Base-by-base conservation (phyloP, 176 grass and related monocot genomes). In the Aegilops sharonensis region DNA sequence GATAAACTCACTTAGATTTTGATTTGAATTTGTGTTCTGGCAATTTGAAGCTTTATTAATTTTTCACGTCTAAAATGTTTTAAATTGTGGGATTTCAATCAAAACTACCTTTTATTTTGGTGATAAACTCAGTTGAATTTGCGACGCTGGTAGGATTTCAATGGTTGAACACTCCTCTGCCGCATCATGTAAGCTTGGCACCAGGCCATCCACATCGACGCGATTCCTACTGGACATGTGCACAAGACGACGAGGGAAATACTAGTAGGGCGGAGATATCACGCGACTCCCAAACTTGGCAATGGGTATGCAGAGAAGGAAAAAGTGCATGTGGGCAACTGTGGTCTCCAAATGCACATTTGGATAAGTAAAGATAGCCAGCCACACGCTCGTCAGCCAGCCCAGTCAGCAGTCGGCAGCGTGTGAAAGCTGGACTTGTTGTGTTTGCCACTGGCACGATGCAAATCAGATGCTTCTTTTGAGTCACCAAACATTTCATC, bases 301-400 rank as follows among this genome's bases (percentile, higher is more conserved):
- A 59, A 59, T 20, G 18, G 56, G 6, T 21, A 59, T 9, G 56
- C 56, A 59, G 2, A 59, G 20, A 20, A 18, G 15, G 18, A 57
- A 8, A 59, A 59, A 21, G 56, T 59, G 56, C 56, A 59, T 59
- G 43, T 76, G 72, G 45, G 48, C 72, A 76, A 76, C 45, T 52
- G 0, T 4, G 72, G 48, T 68, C 47, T 23, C 4, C 20, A 48
- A 37, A 52, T 59, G 31, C 61, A 61, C n/a, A 34, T 75, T 10
- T 31, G 85, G 85, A 91, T 85, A 91, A 91, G 85, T 42, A 64
- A 54, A 80, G 5, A 78, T 32, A 32, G 56, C 31, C 68, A 91
- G 52, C 89, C 85, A 91, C 89, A 61, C 8, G 29, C 37, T 68
- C 37, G 15, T 11, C 68, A 27, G 50, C 48, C 47, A 14, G 48